These are phyloP conservation scores for Paspalum notatum DNA, from an alignment of 176 grass and related monocot genomes.

Conservation along the genomic window DNA sequence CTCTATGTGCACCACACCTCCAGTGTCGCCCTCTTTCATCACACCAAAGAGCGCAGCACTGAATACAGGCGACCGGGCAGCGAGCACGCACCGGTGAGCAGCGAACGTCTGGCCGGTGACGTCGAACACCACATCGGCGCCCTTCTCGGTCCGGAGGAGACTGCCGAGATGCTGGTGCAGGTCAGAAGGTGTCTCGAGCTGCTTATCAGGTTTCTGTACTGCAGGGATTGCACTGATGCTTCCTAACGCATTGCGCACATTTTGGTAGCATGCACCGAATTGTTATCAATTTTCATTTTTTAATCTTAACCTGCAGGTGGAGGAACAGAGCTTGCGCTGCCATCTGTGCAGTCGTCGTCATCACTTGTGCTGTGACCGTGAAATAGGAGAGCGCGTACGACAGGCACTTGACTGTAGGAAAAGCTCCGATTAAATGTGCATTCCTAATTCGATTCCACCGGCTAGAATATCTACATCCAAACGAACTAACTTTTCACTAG, in stretches of 20 bases:
- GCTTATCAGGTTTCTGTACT: constrained; percentile 43
- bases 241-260: not conserved
- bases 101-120: constrained; percentile 39
- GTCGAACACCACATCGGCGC: constrained; percentile 43
- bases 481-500: too few relatives aligned
- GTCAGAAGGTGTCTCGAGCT: constrained; percentile 41
- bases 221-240: constrained; percentile 11
- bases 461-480: not conserved
- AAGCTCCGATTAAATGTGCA: too few relatives aligned
- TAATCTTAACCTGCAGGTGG: constrained; percentile 25
- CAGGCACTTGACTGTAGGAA: not conserved
- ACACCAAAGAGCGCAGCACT: constrained; percentile 41
- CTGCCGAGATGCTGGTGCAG: constrained; percentile 37
- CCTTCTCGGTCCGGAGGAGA: constrained; percentile 29
- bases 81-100: constrained; percentile 39
- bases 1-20: constrained; percentile 36
- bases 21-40: constrained; percentile 42
- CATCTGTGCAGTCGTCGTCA: constrained; percentile 50
- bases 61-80: constrained; percentile 44
- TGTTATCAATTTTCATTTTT: not conserved
- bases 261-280: not conserved
- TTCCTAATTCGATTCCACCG: too few relatives aligned
- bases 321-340: constrained; percentile 64
- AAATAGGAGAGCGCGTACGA: not conserved
- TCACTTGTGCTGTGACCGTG: not conserved